Evolutionary conservation across 148 eudicot species (phyloP), one percentile per base, ranked within the genome.

Genomic region (Agrostemma githago): DNA sequence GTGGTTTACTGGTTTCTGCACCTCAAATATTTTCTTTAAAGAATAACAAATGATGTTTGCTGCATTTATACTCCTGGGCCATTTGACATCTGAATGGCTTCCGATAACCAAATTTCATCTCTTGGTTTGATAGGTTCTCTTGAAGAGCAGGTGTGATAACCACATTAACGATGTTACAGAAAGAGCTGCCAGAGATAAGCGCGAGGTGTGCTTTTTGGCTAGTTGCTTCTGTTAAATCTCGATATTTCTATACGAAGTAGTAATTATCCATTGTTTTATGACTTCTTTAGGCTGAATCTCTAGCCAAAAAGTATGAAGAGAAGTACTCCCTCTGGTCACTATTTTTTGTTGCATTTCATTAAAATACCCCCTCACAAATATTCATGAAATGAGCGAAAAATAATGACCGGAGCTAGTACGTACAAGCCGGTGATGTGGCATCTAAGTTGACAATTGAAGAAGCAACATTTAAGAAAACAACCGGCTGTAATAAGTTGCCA

Each of bases 71-170:
- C 6, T 26, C 14, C 38, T 44, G 19, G 43, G 58, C n/a, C 16
- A 12, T 34, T 78, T 16, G 43, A 19, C 40, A 71, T 38, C 12
- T 43, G 6, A 42, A 46, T 62, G n/a, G 38, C 58, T 71, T n/a
- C 58, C 48, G 68, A 57, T 69, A 26, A 64, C 39, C 19, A 17
- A 66, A 79, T 58, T 11, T 67, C 41, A 40, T 66, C 60, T 65
- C 40, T 34, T 69, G 15, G 26, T 79, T 79, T 79, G 73, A 42
- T 78, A 95, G 99, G 85, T 92, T 79, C 90, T 95, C 66, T 95
- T 92, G 87, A 95, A 92, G 86, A 95, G 99, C 74, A 88, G 97
- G 84, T 95, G 99, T 74, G 99, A 95, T 77, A 92, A 82, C 81
- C 83, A 94, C 73, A 80, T 86, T 66, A 95, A 92, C 80, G 99